A percentile compares a stretch with the other conserved stretches of the same genome.
phyloP scores from a whole-genome alignment of 305 asterid species.

The Coffea humblotiana region DNA sequence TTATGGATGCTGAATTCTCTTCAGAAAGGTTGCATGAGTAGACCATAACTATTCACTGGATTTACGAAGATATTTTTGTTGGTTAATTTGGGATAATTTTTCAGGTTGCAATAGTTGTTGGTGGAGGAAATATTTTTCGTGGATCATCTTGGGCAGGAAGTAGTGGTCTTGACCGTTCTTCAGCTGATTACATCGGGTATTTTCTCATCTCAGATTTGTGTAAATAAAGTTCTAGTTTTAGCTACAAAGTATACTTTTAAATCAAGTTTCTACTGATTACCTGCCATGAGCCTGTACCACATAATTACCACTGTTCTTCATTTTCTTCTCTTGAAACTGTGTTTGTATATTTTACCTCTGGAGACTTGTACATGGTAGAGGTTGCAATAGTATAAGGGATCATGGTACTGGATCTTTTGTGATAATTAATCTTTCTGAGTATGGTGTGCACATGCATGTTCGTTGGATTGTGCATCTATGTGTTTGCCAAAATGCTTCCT shows the following conservation, averaged over 20 bases:
- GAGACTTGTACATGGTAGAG: background rate
- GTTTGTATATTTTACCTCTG: background rate
- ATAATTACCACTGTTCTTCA: background rate
- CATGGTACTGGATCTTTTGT: background rate
- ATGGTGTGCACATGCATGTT: background rate
- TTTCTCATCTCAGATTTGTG: constrained; percentile 1
- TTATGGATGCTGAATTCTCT: background rate
- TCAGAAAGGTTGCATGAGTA: background rate
- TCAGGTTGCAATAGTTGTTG: constrained; percentile 97
- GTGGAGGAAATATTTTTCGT: constrained; percentile 97
- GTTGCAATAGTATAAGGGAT: background rate
- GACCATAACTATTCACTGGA: background rate
- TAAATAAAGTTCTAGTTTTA: background rate
- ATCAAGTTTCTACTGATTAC: background rate
- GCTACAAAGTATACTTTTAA: background rate
- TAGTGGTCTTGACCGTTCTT: constrained; percentile 96
- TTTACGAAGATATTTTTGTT: background rate
- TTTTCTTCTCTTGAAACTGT: background rate
- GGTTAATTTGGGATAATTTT: constrained; percentile 10
- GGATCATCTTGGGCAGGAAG: constrained; percentile 97
- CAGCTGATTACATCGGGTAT: constrained; percentile 96
- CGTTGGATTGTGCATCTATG: background rate
- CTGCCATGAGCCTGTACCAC: background rate
- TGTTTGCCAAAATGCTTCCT: background rate
- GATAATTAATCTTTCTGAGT: background rate